These are phyloP conservation scores for Stentor coeruleus DNA, from an alignment of 73 alveolate genomes.

Conservation along the genomic window DNA sequence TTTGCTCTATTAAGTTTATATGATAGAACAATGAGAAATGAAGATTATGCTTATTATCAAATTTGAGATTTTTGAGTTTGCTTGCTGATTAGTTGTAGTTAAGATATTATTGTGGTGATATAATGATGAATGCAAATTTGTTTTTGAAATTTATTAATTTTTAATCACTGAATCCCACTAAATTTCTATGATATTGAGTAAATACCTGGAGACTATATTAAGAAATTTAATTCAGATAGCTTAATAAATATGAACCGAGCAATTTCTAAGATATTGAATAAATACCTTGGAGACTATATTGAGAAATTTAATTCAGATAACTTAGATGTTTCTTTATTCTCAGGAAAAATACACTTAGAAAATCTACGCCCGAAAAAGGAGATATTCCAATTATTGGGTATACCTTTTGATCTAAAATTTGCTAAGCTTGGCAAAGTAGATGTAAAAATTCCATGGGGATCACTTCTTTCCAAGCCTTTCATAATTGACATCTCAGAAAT, in stretches of 20 bases:
- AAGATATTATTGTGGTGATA: too few relatives aligned
- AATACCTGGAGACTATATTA: neutral
- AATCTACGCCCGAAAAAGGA: neutral
- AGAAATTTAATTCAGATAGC: neutral
- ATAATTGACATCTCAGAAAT: neutral
- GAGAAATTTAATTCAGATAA: neutral
- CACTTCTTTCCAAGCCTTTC: neutral
- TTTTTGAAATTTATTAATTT: conserved; percentile 66
- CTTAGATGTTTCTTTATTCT: neutral
- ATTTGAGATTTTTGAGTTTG: too few relatives aligned
- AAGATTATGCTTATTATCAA: too few relatives aligned
- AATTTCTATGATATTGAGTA: too few relatives aligned
- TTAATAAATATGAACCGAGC: neutral
- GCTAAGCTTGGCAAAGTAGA: neutral
- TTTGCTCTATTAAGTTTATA: too few relatives aligned
- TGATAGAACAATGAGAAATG: too few relatives aligned
- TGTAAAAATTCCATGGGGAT: neutral
- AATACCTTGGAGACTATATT: neutral
- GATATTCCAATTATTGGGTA: neutral
- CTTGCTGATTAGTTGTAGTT: too few relatives aligned
- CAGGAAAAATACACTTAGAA: neutral
- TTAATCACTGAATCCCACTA: conserved; percentile 58
- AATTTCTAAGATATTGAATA: too few relatives aligned
- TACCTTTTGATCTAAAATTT: neutral
- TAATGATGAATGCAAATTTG: too few relatives aligned